These are phyloP conservation scores for Annulohypoxylon moriforme DNA, from an alignment of 495 filamentous ascomycete genomes.

Conservation along the genomic window DNA sequence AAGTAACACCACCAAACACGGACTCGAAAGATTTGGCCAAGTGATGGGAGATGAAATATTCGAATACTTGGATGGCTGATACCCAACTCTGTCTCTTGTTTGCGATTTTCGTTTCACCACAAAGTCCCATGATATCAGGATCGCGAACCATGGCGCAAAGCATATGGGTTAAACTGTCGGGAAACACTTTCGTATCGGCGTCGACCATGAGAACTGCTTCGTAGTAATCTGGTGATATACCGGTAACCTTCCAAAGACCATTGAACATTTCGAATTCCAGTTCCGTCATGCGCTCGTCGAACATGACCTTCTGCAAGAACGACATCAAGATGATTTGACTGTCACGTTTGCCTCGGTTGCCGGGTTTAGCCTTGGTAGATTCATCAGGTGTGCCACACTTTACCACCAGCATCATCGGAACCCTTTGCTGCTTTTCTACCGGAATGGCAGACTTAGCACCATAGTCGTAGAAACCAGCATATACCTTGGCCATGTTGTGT, in stretches of 20 bases:
- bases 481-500: constrained; percentile 99
- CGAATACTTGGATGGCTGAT: constrained; percentile 99
- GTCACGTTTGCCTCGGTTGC: constrained; percentile 98
- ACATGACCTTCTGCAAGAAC: constrained; percentile 99
- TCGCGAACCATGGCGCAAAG: constrained; percentile 99
- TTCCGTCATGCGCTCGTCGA: constrained; percentile 99
- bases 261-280: constrained; percentile 99
- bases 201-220: constrained; percentile 99
- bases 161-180: constrained; percentile 98
- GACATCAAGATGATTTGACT: constrained; percentile 99
- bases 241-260: constrained; percentile 97
- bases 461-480: constrained; percentile 98
- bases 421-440: constrained; percentile 89
- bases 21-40: constrained; percentile 97
- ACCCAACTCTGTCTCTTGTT: constrained; percentile 97
- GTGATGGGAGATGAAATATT: constrained; percentile 99
- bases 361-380: constrained; percentile 80
- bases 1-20: constrained; percentile 98
- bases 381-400: constrained; percentile 97
- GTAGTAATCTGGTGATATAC: constrained; percentile 97
- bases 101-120: constrained; percentile 99
- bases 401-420: constrained; percentile 98
- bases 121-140: constrained; percentile 98
- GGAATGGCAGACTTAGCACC: constrained; percentile 83
- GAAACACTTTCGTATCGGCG: constrained; percentile 98